Base-by-base conservation (phyloP, 306 rosid genomes). In the Prunus mongolica region DNA sequence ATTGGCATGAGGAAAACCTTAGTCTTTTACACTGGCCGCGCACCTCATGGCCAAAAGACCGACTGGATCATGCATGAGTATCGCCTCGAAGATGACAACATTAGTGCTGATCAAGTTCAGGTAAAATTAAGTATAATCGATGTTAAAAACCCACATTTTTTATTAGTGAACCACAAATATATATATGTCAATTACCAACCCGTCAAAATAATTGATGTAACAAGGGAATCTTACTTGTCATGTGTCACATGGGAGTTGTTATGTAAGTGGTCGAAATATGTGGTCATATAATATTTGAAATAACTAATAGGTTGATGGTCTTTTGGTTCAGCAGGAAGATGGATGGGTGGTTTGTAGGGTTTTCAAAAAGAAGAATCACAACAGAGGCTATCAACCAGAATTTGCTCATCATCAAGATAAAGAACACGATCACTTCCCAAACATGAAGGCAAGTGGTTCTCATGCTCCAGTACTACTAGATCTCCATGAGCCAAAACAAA, bases 41-140 rank as follows among this genome's bases (percentile, higher is more conserved):
- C 99, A 69, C 99, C 99, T 69, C 97, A 89, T 57, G 99, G 99
- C 82, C 97, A 90, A 28, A 95, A 95, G 79, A 92, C 97, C 45
- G 99, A 95, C 45, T 95, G 99, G 99, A 95, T 95, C 88, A 95
- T 95, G 99, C 99, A 95, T 66, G 99, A 95, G 71, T 92, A 90
- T 13, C 99, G 99, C 78, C 97, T 95, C 16, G 97, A 95, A 0
- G 93, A 95, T 44, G 90, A 92, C 55, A 85, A 82, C 54, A 11
- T 27, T 12, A 61, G 7, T 34, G 76, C 82, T 2, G 89, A 91
- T 22, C 73, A 82, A 38, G 67, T 91, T 87, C 96, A 92, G 86
- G 96, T 91, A 67, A 69, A 16, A 54, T 30, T 1, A 30, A 30
- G 41, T 61, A 27, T 6, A 61, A 12, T 24, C 8, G 27, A 61